Conservation (phyloP, 352 stramenopile genomes). For the Phytophthora niederhauseri region DNA sequence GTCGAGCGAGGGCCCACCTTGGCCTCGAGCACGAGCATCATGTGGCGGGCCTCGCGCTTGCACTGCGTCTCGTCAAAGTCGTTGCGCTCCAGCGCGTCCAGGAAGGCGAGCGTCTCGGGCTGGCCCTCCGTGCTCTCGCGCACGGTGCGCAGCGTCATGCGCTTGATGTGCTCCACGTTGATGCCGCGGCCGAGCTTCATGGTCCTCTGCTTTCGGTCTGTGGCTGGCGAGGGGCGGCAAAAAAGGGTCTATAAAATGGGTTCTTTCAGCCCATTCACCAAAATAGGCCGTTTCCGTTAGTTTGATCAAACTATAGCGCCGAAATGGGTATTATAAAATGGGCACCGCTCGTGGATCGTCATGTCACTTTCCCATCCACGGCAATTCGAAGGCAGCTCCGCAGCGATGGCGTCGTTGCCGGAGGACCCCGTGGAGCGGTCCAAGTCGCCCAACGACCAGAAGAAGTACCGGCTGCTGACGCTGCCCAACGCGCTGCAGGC, state of each 20-base stretch:
- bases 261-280: background rate
- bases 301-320: background rate
- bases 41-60: constrained; percentile 81
- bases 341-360: background rate
- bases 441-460: constrained; percentile 83
- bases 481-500: constrained; percentile 78
- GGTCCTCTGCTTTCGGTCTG: constrained; percentile 15
- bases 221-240: constrained; percentile 10
- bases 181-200: constrained; percentile 87
- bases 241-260: constrained; percentile 14
- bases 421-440: constrained; percentile 56
- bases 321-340: background rate
- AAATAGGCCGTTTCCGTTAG: background rate
- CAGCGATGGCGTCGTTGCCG: constrained; percentile 3
- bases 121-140: constrained; percentile 81
- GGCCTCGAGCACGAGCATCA: constrained; percentile 77
- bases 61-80: constrained; percentile 88
- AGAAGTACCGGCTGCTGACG: constrained; percentile 86
- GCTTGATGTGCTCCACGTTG: constrained; percentile 90
- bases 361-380: background rate
- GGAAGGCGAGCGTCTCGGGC: constrained; percentile 83
- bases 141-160: constrained; percentile 89
- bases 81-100: constrained; percentile 78
- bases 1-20: constrained; percentile 41
- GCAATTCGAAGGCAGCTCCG: background rate